These are phyloP conservation scores for Leccinum boreale DNA, from an alignment of 768 basidiomycete species.

Conservation along the genomic window DNA sequence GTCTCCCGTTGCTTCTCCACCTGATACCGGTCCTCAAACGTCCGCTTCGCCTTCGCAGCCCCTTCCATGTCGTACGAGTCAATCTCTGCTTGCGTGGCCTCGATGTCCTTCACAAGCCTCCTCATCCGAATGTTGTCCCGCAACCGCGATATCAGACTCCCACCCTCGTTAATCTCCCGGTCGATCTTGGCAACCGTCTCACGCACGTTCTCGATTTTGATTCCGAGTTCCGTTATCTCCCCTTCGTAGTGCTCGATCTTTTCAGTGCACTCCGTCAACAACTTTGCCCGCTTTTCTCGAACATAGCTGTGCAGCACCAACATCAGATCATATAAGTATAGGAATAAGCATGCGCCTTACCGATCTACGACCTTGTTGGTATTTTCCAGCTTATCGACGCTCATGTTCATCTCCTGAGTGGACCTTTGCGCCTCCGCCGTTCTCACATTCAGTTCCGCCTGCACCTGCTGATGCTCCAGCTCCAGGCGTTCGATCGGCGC, in stretches of 20 bases:
- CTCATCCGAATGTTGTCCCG: constrained; percentile 83
- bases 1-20: constrained; percentile 70
- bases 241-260: constrained; percentile 48
- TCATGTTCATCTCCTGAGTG: constrained; percentile 64
- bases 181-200: constrained; percentile 56
- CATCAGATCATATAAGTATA: background rate
- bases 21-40: constrained; percentile 79
- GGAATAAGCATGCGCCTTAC: constrained; percentile 33
- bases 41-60: constrained; percentile 77
- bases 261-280: constrained; percentile 56
- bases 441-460: constrained; percentile 48
- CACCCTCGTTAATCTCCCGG: constrained; percentile 76
- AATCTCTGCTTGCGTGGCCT: constrained; percentile 65
- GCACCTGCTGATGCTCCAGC: constrained; percentile 45
- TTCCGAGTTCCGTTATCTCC: constrained; percentile 40
- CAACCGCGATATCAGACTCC: constrained; percentile 63
- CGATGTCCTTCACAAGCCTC: constrained; percentile 63
- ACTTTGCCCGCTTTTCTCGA: constrained; percentile 59
- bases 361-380: constrained; percentile 64
- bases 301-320: constrained; percentile 55
- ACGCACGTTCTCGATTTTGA: constrained; percentile 40
- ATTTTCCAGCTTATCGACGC: constrained; percentile 56
- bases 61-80: constrained; percentile 78
- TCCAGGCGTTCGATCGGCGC: constrained; percentile 65
- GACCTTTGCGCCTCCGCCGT: constrained; percentile 50